Percentiles rank a stretch among this genome's conserved stretches.
Conservation (phyloP, 345 rosid genomes). For the Boechera divaricarpa region DNA sequence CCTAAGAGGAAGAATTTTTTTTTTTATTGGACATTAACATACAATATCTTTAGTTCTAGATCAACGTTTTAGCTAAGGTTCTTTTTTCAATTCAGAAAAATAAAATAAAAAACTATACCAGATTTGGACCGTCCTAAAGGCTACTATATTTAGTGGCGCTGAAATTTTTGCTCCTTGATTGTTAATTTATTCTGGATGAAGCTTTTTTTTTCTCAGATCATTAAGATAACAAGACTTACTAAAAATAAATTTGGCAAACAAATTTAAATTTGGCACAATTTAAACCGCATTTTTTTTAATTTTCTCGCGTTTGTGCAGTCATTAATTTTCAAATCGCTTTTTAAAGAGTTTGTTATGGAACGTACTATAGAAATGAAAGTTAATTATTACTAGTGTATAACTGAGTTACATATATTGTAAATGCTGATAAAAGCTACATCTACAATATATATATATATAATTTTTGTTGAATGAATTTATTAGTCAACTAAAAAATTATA, state of each 20-base stretch:
- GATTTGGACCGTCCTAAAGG: slow-evolving; percentile 6
- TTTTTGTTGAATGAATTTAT: too few species aligned
- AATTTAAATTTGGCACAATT: background rate
- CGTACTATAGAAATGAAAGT: too few species aligned
- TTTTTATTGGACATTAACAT: background rate
- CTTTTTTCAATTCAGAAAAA: background rate
- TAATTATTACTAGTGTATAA: too few species aligned
- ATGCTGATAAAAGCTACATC: too few species aligned
- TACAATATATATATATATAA: too few species aligned
- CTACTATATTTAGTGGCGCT: slow-evolving; percentile 4
- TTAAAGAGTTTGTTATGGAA: too few species aligned
- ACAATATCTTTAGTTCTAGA: background rate
- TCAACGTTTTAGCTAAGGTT: background rate
- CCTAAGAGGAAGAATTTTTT: background rate
- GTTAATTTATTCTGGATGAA: background rate
- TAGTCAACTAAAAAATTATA: too few species aligned
- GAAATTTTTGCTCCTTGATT: slow-evolving; percentile 7
- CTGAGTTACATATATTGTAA: too few species aligned
- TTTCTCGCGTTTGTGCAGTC: too few species aligned
- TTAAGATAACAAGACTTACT: background rate
- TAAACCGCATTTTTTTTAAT: background rate
- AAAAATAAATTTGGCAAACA: background rate
- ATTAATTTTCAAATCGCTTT: too few species aligned
- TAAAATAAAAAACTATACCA: background rate
- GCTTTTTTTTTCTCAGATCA: background rate